Evolutionary conservation across 768 basidiomycete genomes (phyloP).

Genomic region (Leccinellum albellum): DNA sequence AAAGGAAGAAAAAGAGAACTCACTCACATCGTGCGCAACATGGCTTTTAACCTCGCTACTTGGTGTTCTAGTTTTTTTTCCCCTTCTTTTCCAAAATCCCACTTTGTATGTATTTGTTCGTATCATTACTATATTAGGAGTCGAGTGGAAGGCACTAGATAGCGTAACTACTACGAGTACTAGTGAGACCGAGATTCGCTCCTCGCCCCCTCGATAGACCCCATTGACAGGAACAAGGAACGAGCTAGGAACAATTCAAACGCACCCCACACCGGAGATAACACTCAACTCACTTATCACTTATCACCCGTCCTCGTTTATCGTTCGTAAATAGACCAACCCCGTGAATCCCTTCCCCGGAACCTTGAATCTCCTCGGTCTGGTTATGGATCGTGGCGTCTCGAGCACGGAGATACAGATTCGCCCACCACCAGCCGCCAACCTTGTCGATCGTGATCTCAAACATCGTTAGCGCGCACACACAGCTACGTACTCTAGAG

Average conservation of each 20-base stretch:
- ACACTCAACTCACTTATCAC: not conserved
- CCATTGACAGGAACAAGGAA: not conserved
- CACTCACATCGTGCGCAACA: constrained; percentile 33
- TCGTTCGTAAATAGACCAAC: not conserved
- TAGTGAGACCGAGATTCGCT: not conserved
- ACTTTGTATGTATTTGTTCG: not conserved
- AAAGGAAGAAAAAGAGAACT: not conserved
- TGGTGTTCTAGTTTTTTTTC: not conserved
- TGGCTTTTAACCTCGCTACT: not conserved
- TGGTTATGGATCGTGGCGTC: not conserved
- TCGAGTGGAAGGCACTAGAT: no score
- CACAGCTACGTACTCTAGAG: not conserved
- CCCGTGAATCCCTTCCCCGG: not conserved
- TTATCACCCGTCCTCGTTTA: not conserved
- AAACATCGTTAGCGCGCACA: not conserved
- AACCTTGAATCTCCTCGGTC: not conserved
- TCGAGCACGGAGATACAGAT: not conserved
- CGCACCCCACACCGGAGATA: not conserved
- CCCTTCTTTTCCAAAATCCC: not conserved
- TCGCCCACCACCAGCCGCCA: not conserved
- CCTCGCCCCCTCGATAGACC: not conserved
- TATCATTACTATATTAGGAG: not conserved
- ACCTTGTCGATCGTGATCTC: not conserved
- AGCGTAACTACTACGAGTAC: not conserved
- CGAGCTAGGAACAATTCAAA: not conserved